Evolutionary conservation across 306 rosid genomes (phyloP), one percentile per base, ranked within the genome.

Genomic region (Lathyrus tuberosus): DNA sequence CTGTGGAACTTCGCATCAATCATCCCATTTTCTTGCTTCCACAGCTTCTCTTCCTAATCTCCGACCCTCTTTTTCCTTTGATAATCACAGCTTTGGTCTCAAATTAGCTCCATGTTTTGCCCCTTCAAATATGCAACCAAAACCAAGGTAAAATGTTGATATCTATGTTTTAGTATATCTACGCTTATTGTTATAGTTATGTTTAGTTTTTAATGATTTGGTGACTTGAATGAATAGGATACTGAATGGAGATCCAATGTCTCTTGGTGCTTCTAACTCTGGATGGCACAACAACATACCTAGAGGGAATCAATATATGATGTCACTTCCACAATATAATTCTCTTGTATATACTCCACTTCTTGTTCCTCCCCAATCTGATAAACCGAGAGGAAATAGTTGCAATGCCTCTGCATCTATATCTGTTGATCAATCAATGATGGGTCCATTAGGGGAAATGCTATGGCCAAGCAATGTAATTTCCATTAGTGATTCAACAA

Each of bases 361-460:
- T 10, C 84, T 83, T 13, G 71, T 69, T 67, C 77, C 79, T 33
- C 69, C 48, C 17, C 78, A 73, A 64, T 37, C 79, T 0, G 82
- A 76, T 58, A 76, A 85, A 56, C 85, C 89, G 49, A 82, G 84
- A 67, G 78, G 79, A 52, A 87, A 82, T 72, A 86, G 76, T 61
- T 90, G 66, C 58, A 51, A 75, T 78, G 35, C 74, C 58, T 56
- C 78, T 44, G 63, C 89, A 41, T 87, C 78, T 28, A 86, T 88
- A 41, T 87, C 79, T 28, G 87, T 90, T 44, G 88, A 87, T 72
- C 71, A 86, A 51, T 84, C 95, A 48, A 84, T 82, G 91, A 91
- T 91, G 0, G 83, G 86, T 11, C 96, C 96, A 64, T 71, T 90
- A 30, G 96, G 87, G 38, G 96, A 90, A 80, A 95, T 88, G 65